Conservation (phyloP, 2,329 filamentous ascomycete species). For the Mariannaea sp. region DNA sequence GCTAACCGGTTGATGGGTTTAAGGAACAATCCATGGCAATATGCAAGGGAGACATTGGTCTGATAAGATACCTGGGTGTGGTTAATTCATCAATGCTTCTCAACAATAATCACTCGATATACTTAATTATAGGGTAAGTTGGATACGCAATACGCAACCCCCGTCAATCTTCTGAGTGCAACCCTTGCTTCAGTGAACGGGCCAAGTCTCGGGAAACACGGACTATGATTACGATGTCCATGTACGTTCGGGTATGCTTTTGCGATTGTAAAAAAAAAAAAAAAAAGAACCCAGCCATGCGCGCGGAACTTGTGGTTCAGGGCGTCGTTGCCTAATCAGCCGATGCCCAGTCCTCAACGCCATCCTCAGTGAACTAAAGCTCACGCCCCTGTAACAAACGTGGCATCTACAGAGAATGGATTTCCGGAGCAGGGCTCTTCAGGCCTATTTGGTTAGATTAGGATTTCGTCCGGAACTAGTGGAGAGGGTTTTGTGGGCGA, state of each 20-base stretch:
- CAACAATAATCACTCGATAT: slow-evolving; percentile 1
- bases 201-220: slow-evolving; percentile 26
- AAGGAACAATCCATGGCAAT: slow-evolving; percentile 5
- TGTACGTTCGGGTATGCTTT: slow-evolving; percentile 19
- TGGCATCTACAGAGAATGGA: slow-evolving; percentile 19
- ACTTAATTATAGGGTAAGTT: slow-evolving; percentile 8
- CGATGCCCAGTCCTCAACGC: slow-evolving; percentile 21
- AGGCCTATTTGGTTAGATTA: slow-evolving; percentile 24
- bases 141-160: neutral
- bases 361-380: slow-evolving; percentile 18
- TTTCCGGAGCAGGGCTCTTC: slow-evolving; percentile 24
- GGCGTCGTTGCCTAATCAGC: slow-evolving; percentile 24
- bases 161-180: neutral
- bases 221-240: slow-evolving; percentile 19
- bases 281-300: slow-evolving; percentile 32
- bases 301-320: slow-evolving; percentile 20
- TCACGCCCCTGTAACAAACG: slow-evolving; percentile 24
- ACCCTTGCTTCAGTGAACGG: slow-evolving; percentile 22
- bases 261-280: too few relatives aligned
- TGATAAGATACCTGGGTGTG: too few relatives aligned
- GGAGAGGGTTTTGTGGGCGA: slow-evolving; percentile 19
- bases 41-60: slow-evolving; percentile 30
- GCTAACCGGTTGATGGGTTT: slow-evolving; percentile 12
- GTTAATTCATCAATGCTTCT: slow-evolving; percentile 6
- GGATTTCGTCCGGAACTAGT: slow-evolving; percentile 22